Conservation (phyloP, 768 basidiomycete species). For the Tubosaeta sp. region DNA sequence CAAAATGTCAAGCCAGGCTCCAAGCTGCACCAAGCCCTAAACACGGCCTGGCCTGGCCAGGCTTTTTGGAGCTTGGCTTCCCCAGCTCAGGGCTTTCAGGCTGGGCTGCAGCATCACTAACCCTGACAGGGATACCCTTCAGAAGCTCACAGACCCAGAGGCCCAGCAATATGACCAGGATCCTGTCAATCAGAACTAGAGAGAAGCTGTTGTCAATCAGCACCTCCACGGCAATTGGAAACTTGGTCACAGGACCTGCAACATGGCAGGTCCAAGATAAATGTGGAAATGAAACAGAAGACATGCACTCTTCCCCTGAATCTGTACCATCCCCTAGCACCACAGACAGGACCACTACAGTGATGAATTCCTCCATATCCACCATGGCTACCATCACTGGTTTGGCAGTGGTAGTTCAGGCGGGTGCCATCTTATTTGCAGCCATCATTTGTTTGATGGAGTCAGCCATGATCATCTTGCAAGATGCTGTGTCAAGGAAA, state of each 20-base stretch:
- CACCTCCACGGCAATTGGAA: slow-evolving; percentile 2
- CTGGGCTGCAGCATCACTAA: too few species aligned
- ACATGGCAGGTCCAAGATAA: slow-evolving; percentile 12
- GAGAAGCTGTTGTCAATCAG: slow-evolving; percentile 30
- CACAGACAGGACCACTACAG: slow-evolving; percentile 1
- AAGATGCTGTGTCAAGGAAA: background rate
- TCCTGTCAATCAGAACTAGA: slow-evolving; percentile 26
- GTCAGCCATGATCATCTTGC: background rate
- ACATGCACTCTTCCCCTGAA: slow-evolving; percentile 6
- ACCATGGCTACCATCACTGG: background rate
- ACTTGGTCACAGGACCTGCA: background rate
- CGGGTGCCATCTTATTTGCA: background rate
- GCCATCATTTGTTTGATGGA: background rate
- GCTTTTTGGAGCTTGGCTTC: too few species aligned
- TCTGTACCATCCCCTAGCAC: background rate
- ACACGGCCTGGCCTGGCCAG: too few species aligned
- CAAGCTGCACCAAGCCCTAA: too few species aligned
- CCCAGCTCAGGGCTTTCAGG: too few species aligned
- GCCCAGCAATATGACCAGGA: background rate
- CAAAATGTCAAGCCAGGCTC: too few species aligned
- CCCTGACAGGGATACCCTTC: too few species aligned
- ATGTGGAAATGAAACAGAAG: slow-evolving; percentile 3
- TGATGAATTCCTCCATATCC: background rate
- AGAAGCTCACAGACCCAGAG: too few species aligned
- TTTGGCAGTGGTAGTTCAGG: background rate